Evolutionary conservation across 768 basidiomycete genomes (phyloP), one percentile per base, ranked within the genome.

Genomic region (Collybiopsis confluens): DNA sequence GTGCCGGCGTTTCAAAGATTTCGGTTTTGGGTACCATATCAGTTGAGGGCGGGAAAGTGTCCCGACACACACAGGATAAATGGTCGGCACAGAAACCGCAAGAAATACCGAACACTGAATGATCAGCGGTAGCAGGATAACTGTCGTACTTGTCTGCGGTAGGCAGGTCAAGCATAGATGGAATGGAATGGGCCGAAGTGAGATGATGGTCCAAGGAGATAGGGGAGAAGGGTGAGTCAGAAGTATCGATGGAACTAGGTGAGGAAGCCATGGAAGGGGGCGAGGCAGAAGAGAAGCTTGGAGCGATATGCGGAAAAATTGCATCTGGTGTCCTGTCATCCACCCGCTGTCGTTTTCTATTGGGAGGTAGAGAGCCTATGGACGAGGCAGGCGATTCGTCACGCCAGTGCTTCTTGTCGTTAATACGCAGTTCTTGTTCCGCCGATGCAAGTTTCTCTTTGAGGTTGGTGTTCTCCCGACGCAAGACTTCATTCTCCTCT

Each of bases 401-500:
- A 45, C 86, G 70, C 64, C 74, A 70, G 41, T 86, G 73, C 65
- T 86, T 88, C 66, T 75, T 79, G 41, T 84, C 79, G 37, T 64
- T 66, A 48, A 70, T 67, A 37, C 57, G 50, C 7, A 60, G 43
- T n/a, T 71, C 70, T 44, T 67, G 66, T 60, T 80, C 79, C 33
- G 77, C 60, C 37, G 66, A 68, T 9, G 68, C 59, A 1, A 84
- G 61, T 59, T 67, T 79, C 33, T 80, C 78, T 64, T 78, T 82
- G 27, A 92, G 77, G 8, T 70, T 61, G 24, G 65, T 58, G 61
- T 92, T 92, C 68, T 92, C 89, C 56, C 73, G 71, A 47, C 81
- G 81, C 16, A 93, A 76, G 15, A 71, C 70, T 49, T 91, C 88
- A 59, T 94, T 94, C 65, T 94, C 92, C 59, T 91, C 90, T 69